phyloP scores from a whole-genome alignment of 2,329 filamentous ascomycete genomes.

The Cordyceps cicadae region DNA sequence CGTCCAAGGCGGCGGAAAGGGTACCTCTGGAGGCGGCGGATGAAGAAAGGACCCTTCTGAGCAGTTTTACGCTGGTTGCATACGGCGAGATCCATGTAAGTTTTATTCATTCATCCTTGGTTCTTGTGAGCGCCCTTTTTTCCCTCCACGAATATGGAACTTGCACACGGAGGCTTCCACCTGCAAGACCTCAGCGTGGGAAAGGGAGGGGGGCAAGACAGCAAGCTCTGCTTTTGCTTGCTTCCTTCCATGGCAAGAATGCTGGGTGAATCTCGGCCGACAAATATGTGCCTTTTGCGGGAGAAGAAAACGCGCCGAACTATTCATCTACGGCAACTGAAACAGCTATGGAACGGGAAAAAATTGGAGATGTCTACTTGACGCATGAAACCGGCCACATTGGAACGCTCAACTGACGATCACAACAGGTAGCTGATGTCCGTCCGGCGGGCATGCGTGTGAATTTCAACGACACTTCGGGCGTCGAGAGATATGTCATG shows the following conservation, averaged over 20 bases:
- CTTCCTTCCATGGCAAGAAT: not conserved
- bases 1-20: constrained; percentile 46
- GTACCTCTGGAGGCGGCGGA: constrained; percentile 60
- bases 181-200: not conserved
- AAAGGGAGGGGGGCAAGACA: too few relatives aligned
- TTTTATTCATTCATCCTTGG: constrained; percentile 20
- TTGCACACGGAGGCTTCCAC: not conserved
- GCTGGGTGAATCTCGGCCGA: too few relatives aligned
- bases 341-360: not conserved
- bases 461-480: constrained; percentile 73
- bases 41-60: constrained; percentile 62
- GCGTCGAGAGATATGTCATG: constrained; percentile 84
- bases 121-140: not conserved
- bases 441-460: constrained; percentile 66
- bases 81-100: constrained; percentile 77
- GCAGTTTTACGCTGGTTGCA: constrained; percentile 56
- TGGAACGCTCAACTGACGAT: not conserved
- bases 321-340: not conserved
- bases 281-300: not conserved
- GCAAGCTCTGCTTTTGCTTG: not conserved
- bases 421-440: constrained; percentile 63
- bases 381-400: not conserved
- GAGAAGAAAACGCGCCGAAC: not conserved
- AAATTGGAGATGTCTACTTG: not conserved
- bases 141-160: not conserved